Base-by-base conservation (phyloP, 73 alveolate genomes). In the Tetrahymena borealis region DNA sequence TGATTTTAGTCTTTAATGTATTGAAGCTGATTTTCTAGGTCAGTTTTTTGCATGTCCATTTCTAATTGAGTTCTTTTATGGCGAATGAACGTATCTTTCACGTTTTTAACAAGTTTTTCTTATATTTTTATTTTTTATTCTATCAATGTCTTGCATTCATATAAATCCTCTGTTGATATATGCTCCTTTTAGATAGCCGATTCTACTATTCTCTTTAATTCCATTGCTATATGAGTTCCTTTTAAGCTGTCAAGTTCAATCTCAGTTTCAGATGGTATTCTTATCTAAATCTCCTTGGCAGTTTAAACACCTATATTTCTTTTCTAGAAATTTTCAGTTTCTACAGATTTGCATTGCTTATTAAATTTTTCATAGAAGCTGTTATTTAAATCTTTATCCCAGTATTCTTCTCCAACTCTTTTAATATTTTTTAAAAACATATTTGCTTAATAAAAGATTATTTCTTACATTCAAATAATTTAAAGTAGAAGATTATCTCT, bases 181-280 rank as follows among this genome's bases (percentile, higher is more conserved):
- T 60, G 38, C 10, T 60, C 85, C 28, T 60, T 60, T 60, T 60
- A 15, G 28, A 60, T 60, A 60, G 85, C 85, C n/a, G 85, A 24
- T 20, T 60, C 85, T 5, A 60, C 28, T 18, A 60, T 60, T 24
- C 28, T 60, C 28, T 60, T 60, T 15, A 60, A 35, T 28, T 60
- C 85, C 35, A 60, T 18, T 60, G 85, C n/a, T 15, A 60, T 60
- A 15, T 60, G 85, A 15, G 85, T 60, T 13, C 85, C 85, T 28
- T 60, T 60, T n/a, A 60, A 60, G 28, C 85, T 60, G 28, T 60
- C 85, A 10, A 60, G 28, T 9, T 60, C 85, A 60, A 60, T 60
- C 31, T 60, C 85, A 60, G 85, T 60, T 60, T 60, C 85, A 60
- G 85, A 60, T 60, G 85, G 85, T 60, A 60, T 60, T 60, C 85